Conservation (phyloP, 768 basidiomycete genomes). For the Trametes meyenii region DNA sequence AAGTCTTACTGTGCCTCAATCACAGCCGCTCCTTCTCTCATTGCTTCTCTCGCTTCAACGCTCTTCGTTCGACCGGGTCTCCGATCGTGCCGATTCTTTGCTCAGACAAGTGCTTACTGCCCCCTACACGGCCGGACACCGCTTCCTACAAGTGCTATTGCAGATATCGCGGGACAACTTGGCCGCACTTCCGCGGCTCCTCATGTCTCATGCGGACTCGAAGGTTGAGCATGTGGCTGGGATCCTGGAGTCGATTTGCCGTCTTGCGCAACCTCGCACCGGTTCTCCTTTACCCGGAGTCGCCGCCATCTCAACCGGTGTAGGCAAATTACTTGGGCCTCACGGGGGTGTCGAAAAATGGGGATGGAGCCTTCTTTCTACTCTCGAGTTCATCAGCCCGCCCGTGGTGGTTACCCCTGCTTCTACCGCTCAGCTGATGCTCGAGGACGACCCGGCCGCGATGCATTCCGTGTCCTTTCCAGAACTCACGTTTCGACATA, state of each 20-base stretch:
- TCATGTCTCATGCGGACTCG: constrained; percentile 71
- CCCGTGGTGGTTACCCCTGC: constrained; percentile 48
- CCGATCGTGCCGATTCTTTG: constrained; percentile 47
- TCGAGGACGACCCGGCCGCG: constrained; percentile 51
- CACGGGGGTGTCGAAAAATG: constrained; percentile 86
- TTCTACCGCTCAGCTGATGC: constrained; percentile 55
- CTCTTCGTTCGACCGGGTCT: constrained; percentile 57
- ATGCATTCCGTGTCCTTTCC: constrained; percentile 53
- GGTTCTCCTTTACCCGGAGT: constrained; percentile 24
- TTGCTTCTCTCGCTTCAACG: constrained; percentile 75
- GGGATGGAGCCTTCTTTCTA: constrained; percentile 85
- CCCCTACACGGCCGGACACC: constrained; percentile 45
- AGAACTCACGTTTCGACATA: constrained; percentile 55
- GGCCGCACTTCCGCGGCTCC: constrained; percentile 67
- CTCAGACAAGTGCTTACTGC: constrained; percentile 49
- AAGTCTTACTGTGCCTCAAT: constrained; percentile 64
- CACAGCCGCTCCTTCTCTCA: constrained; percentile 67
- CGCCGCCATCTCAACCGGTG: constrained; percentile 49
- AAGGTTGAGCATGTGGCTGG: constrained; percentile 70
- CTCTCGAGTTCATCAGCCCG: constrained; percentile 74
- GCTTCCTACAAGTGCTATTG: constrained; percentile 58
- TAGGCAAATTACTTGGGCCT: constrained; percentile 75
- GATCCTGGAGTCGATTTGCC: constrained; percentile 72
- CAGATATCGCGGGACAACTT: constrained; percentile 68
- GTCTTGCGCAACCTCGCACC: constrained; percentile 39